These are phyloP conservation scores for Camellia granthamiana DNA, from an alignment of 148 eudicot genomes.

Conservation along the genomic window DNA sequence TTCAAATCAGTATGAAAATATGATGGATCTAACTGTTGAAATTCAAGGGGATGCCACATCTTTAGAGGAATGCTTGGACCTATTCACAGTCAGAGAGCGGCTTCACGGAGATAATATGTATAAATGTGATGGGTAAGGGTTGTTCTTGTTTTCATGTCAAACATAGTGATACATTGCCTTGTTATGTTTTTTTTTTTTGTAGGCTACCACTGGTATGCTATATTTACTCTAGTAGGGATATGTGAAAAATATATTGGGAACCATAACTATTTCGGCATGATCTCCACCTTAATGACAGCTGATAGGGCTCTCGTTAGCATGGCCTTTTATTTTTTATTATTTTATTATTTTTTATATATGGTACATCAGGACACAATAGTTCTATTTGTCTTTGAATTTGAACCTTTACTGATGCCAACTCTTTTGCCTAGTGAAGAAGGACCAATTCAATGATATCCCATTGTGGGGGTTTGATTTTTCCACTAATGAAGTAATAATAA, in stretches of 20 bases:
- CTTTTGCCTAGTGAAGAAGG: background rate
- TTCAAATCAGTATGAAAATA: slow-evolving; percentile 82
- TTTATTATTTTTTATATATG: background rate
- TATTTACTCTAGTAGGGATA: background rate
- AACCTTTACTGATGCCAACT: background rate
- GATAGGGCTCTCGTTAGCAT: background rate
- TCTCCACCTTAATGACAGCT: background rate
- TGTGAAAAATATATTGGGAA: no score
- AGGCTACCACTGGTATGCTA: background rate
- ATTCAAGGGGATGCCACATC: slow-evolving; percentile 79
- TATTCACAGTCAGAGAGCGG: slow-evolving; percentile 74
- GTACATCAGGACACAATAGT: background rate
- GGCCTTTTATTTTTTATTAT: no score
- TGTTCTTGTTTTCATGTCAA: slow-evolving; percentile 2
- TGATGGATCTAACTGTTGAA: slow-evolving; percentile 98
- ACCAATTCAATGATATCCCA: background rate
- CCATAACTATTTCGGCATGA: background rate
- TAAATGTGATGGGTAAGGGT: slow-evolving; percentile 85
- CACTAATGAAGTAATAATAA: background rate
- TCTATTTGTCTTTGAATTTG: background rate
- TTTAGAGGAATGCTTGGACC: slow-evolving; percentile 86
- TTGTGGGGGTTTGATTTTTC: no score
- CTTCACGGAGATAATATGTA: slow-evolving; percentile 94
- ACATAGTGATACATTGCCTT: background rate
- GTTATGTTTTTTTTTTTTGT: slow-evolving; percentile 2